A percentile compares a stretch with the other conserved stretches of the same genome.
phyloP scores from a whole-genome alignment of 73 alveolate species.

The Breviolum minutum region DNA sequence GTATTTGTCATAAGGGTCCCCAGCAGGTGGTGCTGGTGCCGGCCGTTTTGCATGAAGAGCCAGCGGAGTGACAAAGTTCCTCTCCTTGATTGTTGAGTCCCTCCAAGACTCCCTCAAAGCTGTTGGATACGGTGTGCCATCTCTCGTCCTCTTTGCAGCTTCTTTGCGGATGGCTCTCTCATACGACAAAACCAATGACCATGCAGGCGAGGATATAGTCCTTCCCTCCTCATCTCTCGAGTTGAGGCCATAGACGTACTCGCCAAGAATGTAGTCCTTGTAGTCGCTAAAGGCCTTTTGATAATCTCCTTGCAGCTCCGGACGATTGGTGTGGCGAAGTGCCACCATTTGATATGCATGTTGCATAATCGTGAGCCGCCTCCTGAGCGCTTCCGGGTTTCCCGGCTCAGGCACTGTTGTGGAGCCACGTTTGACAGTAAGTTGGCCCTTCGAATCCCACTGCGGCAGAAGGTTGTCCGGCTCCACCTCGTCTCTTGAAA shows the following conservation, averaged over 20 bases:
- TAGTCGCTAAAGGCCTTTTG: not conserved
- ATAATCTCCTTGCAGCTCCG: not conserved
- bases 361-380: not conserved
- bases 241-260: not conserved
- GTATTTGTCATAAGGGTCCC: not conserved
- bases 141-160: not conserved
- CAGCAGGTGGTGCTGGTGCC: not conserved
- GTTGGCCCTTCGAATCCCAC: not conserved
- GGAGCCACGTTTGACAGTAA: not conserved
- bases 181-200: not conserved
- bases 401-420: not conserved
- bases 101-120: not conserved
- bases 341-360: not conserved
- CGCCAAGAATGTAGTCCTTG: constrained; percentile 18
- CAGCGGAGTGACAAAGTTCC: constrained; percentile 35
- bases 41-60: constrained; percentile 41
- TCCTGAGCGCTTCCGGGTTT: not conserved
- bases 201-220: not conserved
- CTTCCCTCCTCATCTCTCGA: not conserved
- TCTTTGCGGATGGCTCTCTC: not conserved
- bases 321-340: not conserved
- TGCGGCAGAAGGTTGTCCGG: not conserved
- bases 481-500: not conserved
- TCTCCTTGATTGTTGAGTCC: not conserved
- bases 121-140: not conserved